phyloP scores from a whole-genome alignment of 805 yeast species.

The Monosporozyma yasuniensis region DNA sequence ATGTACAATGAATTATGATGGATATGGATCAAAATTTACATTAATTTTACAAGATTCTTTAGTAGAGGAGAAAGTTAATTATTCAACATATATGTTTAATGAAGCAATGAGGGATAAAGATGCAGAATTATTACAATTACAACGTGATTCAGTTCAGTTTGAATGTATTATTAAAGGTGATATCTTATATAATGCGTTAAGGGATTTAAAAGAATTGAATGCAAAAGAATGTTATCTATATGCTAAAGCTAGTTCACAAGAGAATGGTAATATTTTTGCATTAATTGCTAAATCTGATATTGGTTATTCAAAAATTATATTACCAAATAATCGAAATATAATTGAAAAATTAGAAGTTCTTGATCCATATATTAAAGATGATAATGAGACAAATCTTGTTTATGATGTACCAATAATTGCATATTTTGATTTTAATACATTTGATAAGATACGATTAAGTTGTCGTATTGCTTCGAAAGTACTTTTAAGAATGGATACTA shows the following conservation, averaged over 20 bases:
- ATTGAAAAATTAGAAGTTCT: conserved; percentile 47
- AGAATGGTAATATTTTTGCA: conserved; percentile 26
- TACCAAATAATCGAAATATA: conserved; percentile 54
- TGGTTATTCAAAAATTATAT: conserved; percentile 56
- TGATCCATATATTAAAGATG: background rate
- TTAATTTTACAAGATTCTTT: conserved; percentile 46
- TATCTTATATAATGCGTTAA: conserved; percentile 43
- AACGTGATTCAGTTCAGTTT: conserved; percentile 35
- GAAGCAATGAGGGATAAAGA: conserved; percentile 19
- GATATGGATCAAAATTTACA: conserved; percentile 45
- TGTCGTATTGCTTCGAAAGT: conserved; percentile 43
- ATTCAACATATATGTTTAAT: conserved; percentile 37
- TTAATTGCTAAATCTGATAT: conserved; percentile 64
- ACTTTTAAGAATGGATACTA: conserved; percentile 44
- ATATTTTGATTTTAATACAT: conserved; percentile 41
- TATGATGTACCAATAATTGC: conserved; percentile 26
- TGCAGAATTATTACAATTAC: conserved; percentile 34
- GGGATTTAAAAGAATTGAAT: conserved; percentile 47
- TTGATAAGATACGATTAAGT: conserved; percentile 42
- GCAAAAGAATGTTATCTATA: conserved; percentile 44
- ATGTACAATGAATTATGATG: conserved; percentile 43
- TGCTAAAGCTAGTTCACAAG: conserved; percentile 29
- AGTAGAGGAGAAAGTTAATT: conserved; percentile 49
- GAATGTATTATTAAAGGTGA: conserved; percentile 48
- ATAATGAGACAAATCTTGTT: background rate